Percentiles rank a stretch among this genome's conserved stretches.
Evolutionary conservation across 2,329 filamentous ascomycete genomes (phyloP).

Genomic region (Colletotrichum camelliae): DNA sequence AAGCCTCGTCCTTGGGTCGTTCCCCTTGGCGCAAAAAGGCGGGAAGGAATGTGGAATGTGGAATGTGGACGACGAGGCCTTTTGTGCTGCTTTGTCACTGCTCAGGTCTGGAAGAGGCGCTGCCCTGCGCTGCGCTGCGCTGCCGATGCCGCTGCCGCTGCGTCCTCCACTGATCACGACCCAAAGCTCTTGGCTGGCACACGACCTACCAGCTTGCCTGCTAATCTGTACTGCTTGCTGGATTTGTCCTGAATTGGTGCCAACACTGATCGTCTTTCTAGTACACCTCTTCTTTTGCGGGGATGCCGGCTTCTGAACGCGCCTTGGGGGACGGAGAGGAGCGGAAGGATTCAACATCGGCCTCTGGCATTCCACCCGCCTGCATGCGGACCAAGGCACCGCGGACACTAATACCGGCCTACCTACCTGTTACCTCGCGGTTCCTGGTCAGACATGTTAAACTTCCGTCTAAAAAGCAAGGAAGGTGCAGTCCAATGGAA

Average conservation of each 20-base stretch:
- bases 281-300: neutral
- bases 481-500: neutral
- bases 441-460: neutral
- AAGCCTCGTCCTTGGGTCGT: neutral
- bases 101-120: neutral
- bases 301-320: neutral
- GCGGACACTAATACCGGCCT: neutral
- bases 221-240: neutral
- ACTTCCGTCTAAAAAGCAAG: neutral
- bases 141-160: neutral
- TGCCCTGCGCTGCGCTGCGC: too few species aligned
- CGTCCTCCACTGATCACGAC: neutral
- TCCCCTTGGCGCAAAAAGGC: constrained; percentile 9
- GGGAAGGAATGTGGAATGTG: constrained; percentile 11
- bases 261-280: neutral
- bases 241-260: neutral
- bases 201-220: neutral
- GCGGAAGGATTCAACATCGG: neutral
- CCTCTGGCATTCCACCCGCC: neutral
- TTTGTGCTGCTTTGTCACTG: neutral
- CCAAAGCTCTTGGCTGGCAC: neutral
- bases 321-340: neutral
- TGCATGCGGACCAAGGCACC: neutral
- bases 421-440: neutral
- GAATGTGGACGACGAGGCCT: neutral